phyloP scores from a whole-genome alignment of 192 early-diverging fungal species.

The Coemansia sp. region DNA sequence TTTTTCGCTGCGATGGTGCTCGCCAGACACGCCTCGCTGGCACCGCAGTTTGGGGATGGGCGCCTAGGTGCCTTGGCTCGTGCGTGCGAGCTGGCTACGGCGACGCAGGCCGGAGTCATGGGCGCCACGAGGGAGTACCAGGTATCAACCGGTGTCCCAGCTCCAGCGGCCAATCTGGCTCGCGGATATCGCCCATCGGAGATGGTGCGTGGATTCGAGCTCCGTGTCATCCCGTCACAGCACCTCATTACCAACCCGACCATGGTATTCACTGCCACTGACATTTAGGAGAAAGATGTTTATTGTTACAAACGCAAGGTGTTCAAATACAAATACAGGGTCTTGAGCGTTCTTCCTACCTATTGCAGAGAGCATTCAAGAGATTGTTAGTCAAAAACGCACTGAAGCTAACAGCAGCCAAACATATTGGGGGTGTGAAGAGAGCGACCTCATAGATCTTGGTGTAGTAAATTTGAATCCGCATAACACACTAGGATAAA shows the following conservation, averaged over 20 bases:
- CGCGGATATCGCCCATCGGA: slow-evolving; percentile 26
- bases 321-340: not conserved
- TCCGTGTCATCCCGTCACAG: slow-evolving; percentile 67
- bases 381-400: not conserved
- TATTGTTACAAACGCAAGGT: not conserved
- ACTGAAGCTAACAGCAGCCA: not conserved
- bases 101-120: slow-evolving; percentile 70
- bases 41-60: slow-evolving; percentile 4
- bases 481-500: slow-evolving; percentile 7
- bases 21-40: slow-evolving; percentile 58
- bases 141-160: slow-evolving; percentile 10
- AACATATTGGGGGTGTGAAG: not conserved
- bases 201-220: slow-evolving; percentile 63
- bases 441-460: slow-evolving; percentile 8
- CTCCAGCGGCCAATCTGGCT: slow-evolving; percentile 18
- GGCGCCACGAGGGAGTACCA: slow-evolving; percentile 58
- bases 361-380: not conserved
- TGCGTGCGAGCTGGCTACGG: slow-evolving; percentile 68
- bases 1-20: slow-evolving; percentile 74
- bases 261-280: not conserved
- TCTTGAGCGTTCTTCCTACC: not conserved
- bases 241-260: slow-evolving; percentile 31
- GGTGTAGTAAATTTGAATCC: slow-evolving; percentile 9
- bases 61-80: slow-evolving; percentile 25
- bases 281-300: slow-evolving; percentile 6